phyloP scores from a whole-genome alignment of 2,329 filamentous ascomycete genomes.

The Microcyclospora pomicola region DNA sequence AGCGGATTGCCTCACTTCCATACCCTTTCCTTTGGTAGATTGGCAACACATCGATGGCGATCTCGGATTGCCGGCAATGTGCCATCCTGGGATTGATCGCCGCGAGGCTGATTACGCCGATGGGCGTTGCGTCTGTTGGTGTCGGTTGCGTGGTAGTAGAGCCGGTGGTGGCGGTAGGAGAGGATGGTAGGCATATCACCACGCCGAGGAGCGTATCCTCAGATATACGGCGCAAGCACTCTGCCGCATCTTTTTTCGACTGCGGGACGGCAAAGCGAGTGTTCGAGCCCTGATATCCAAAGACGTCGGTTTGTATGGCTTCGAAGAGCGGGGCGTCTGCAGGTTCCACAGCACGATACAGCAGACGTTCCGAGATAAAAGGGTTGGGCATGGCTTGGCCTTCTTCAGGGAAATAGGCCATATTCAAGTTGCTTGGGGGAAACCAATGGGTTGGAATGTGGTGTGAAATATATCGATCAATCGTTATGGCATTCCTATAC shows the following conservation, averaged over 20 bases:
- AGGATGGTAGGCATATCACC: slow-evolving; percentile 25
- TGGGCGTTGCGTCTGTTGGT: slow-evolving; percentile 12
- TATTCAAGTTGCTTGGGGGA: no score
- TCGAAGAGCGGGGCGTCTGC: slow-evolving; percentile 18
- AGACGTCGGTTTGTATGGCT: slow-evolving; percentile 7
- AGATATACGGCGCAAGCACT: slow-evolving; percentile 10
- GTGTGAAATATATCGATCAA: no score
- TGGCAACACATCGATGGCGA: slow-evolving; percentile 27
- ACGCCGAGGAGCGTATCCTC: slow-evolving; percentile 22
- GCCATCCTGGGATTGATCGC: slow-evolving; percentile 5
- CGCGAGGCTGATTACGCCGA: slow-evolving; percentile 23
- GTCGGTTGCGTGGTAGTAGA: not conserved
- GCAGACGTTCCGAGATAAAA: slow-evolving; percentile 25
- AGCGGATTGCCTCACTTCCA: slow-evolving; percentile 35
- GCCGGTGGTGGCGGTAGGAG: slow-evolving; percentile 1
- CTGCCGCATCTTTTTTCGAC: slow-evolving; percentile 16
- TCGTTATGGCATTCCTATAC: no score
- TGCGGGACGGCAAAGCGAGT: slow-evolving; percentile 18
- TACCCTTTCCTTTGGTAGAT: slow-evolving; percentile 30
- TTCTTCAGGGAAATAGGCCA: no score
- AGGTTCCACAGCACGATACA: slow-evolving; percentile 26
- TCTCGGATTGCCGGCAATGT: slow-evolving; percentile 31
- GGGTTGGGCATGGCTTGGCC: slow-evolving; percentile 8
- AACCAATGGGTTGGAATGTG: no score
- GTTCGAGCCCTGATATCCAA: slow-evolving; percentile 8